Conservation (phyloP, 768 basidiomycete genomes). For the Xanthoconium stramineum region DNA sequence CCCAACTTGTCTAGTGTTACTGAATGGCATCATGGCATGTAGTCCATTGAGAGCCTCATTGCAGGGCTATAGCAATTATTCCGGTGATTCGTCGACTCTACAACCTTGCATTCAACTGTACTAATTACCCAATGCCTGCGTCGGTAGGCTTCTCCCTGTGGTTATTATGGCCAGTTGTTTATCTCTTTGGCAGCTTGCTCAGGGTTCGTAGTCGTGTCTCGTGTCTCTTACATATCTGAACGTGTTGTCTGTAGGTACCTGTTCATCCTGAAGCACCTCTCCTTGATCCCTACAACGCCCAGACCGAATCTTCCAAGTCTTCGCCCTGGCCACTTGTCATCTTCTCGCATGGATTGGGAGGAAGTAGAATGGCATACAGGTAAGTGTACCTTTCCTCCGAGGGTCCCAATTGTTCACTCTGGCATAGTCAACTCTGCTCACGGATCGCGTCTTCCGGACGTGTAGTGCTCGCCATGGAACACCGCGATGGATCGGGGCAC, state of each 20-base stretch:
- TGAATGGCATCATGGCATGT: conserved; percentile 5
- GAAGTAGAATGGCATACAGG: conserved; percentile 71
- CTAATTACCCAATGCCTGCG: background rate
- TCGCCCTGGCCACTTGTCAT: conserved; percentile 73
- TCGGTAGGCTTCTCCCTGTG: conserved; percentile 25
- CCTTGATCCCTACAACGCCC: conserved; percentile 27
- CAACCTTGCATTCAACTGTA: background rate
- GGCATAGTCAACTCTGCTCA: conserved; percentile 61
- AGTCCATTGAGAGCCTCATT: conserved; percentile 44
- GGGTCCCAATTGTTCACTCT: background rate
- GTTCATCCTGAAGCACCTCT: conserved; percentile 55
- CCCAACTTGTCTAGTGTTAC: background rate
- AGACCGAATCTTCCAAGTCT: conserved; percentile 5
- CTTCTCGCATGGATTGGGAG: conserved; percentile 83
- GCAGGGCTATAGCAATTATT: conserved; percentile 47
- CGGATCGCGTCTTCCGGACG: conserved; percentile 74
- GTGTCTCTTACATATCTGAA: background rate
- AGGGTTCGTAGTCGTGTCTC: conserved; percentile 35
- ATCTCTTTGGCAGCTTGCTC: conserved; percentile 47
- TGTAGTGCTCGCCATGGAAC: conserved; percentile 80
- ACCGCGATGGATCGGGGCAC: conserved; percentile 76
- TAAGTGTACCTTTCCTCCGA: conserved; percentile 14
- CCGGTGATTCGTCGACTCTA: conserved; percentile 34
- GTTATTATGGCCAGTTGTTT: conserved; percentile 44
- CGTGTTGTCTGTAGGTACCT: conserved; percentile 43